A percentile compares a stretch with the other conserved stretches of the same genome.
These are phyloP conservation scores for Boletus sp. DNA, from an alignment of 768 basidiomycete species.

Conservation along the genomic window DNA sequence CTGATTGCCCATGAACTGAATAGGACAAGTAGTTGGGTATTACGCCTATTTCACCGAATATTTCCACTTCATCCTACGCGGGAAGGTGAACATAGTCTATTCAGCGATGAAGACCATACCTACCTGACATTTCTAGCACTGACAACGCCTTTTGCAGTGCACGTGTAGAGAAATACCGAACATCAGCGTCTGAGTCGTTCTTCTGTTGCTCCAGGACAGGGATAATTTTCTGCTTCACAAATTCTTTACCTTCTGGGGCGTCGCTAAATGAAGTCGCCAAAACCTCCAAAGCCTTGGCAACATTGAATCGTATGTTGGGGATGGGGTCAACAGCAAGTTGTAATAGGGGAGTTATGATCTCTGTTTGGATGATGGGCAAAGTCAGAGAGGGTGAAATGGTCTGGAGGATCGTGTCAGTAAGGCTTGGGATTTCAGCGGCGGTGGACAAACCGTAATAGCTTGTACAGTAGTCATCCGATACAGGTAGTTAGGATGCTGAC, in stretches of 20 bases:
- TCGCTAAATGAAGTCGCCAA: conserved; percentile 70
- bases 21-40: conserved; percentile 31
- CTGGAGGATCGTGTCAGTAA: conserved; percentile 42
- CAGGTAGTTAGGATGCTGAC: conserved; percentile 92
- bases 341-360: conserved; percentile 82
- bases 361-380: conserved; percentile 76
- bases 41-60: conserved; percentile 24
- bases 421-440: background rate
- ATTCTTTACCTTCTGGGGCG: conserved; percentile 66
- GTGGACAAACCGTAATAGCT: conserved; percentile 81
- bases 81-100: conserved; percentile 1
- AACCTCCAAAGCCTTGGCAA: conserved; percentile 91
- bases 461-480: conserved; percentile 99
- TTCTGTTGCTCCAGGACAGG: conserved; percentile 87
- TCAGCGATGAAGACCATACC: background rate
- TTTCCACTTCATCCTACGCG: conserved; percentile 21
- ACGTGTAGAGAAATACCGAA: conserved; percentile 87
- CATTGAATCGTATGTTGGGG: conserved; percentile 99
- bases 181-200: conserved; percentile 91
- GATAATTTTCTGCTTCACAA: conserved; percentile 70
- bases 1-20: conserved; percentile 18
- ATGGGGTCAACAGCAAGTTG: conserved; percentile 86
- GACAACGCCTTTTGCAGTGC: conserved; percentile 62
- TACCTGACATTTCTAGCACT: conserved; percentile 40
- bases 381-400: conserved; percentile 93